Evolutionary conservation across 2,329 filamentous ascomycete species (phyloP), one percentile per base, ranked within the genome.

Genomic region (Apiospora malaysiana): DNA sequence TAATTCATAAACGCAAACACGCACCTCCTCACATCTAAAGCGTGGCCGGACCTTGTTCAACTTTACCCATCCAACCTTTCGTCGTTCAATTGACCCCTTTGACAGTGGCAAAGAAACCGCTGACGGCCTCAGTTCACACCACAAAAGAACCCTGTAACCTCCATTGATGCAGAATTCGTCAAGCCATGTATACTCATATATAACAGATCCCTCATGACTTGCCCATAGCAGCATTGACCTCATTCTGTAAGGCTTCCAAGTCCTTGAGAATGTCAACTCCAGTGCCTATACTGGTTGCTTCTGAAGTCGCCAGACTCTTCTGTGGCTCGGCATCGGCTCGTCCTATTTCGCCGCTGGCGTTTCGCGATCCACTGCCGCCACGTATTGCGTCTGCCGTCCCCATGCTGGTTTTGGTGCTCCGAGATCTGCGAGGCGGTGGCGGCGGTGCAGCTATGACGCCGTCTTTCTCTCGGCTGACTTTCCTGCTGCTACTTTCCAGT

Each of bases 191-290:
- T 63, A 63, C 32, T 32, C 32, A 51, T 56, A 63, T 63, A 63
- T 63, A 46, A 21, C 3, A 45, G 21, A 10, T n/a, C 9, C 67
- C 46, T 68, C 46, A 69, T 18, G 23, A 7, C n/a, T 43, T 81
- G 9, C 82, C 85, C 75, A 88, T 83, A 63, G 92, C 77, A 4
- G 89, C 92, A 81, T 95, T 92, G 49, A 95, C 92, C 77, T 95
- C 93, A 77, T 88, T 87, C 81, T 94, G 92, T 73, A 95, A 81
- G 27, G 90, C 90, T 66, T 89, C 88, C 70, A 95, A 81, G 78
- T 95, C 92, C 0, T 92, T 92, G 74, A 95, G 80, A 71, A 95
- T 93, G 77, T 93, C 88, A 56, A 82, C 74, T 21, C 56, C 68
- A 42, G 32, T 68, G 70, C 83, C 78, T 77, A 84, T 78, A 75